Conservation (phyloP, 2,329 filamentous ascomycete species). For the Lasiodiplodia hormozganensis region DNA sequence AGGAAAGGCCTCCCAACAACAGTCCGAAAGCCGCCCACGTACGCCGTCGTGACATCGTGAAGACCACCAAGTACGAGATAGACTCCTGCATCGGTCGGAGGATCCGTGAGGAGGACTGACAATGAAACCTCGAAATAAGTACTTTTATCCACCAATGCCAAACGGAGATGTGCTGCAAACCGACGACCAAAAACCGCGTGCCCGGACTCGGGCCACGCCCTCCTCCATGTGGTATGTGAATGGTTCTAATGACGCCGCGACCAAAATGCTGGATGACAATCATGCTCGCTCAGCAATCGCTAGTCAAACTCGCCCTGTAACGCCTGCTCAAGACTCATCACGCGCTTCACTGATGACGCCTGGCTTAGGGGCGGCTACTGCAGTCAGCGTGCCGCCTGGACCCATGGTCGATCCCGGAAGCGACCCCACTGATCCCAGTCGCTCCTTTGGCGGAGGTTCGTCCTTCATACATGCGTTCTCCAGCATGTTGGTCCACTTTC, state of each 20-base stretch:
- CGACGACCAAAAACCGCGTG: constrained; percentile 17
- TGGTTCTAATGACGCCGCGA: constrained; percentile 29
- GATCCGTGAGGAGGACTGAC: constrained; percentile 11
- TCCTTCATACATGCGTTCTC: constrained; percentile 98
- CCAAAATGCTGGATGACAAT: constrained; percentile 28
- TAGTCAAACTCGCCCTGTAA: constrained; percentile 25
- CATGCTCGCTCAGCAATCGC: constrained; percentile 29
- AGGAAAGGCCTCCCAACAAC: constrained; percentile 13
- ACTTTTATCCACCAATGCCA: constrained; percentile 28
- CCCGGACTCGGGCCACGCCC: not conserved
- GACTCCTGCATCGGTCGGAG: constrained; percentile 12
- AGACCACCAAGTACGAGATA: constrained; percentile 28
- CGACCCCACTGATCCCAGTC: constrained; percentile 42
- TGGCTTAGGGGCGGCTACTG: constrained; percentile 36
- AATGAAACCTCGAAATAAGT: constrained; percentile 27
- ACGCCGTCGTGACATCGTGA: constrained; percentile 29
- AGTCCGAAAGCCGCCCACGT: constrained; percentile 23
- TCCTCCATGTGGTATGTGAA: constrained; percentile 24
- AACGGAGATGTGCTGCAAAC: constrained; percentile 24
- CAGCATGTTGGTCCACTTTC: constrained; percentile 98
- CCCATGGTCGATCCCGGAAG: constrained; percentile 38
- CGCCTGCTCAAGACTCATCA: constrained; percentile 44
- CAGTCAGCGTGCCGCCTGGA: constrained; percentile 36
- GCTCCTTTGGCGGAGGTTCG: constrained; percentile 67
- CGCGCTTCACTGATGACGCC: constrained; percentile 48